Evolutionary conservation across 768 basidiomycete genomes (phyloP).

Genomic region (Tylopilus sp.): DNA sequence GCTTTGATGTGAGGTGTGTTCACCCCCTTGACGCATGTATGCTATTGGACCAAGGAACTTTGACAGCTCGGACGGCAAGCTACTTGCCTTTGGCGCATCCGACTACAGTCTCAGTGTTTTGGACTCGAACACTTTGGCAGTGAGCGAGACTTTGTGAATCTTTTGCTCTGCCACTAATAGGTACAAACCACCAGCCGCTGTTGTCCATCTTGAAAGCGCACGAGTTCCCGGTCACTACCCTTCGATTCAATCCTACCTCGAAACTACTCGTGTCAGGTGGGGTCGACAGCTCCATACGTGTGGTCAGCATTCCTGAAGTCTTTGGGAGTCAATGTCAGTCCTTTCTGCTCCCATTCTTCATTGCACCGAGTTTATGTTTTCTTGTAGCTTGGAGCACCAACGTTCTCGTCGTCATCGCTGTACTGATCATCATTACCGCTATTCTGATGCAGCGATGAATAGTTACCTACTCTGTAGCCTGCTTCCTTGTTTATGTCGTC

Average conservation of each 20-base stretch:
- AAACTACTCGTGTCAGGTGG: conserved; percentile 85
- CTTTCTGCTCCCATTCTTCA: conserved; percentile 19
- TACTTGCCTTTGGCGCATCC: conserved; percentile 83
- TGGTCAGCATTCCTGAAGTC: conserved; percentile 67
- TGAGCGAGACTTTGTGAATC: conserved; percentile 35
- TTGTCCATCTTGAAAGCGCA: conserved; percentile 89
- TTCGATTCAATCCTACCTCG: conserved; percentile 83
- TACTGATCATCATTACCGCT: conserved; percentile 43
- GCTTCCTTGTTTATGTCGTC: not conserved
- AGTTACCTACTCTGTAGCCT: not conserved
- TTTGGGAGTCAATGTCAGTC: conserved; percentile 52
- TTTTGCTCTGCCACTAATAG: not conserved
- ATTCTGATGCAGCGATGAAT: conserved; percentile 34
- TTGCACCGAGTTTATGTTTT: conserved; percentile 27
- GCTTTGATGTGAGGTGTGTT: conserved; percentile 81
- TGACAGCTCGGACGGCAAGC: conserved; percentile 70
- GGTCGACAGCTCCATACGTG: conserved; percentile 82
- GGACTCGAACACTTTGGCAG: conserved; percentile 73
- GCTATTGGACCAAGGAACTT: not conserved
- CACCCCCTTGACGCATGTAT: conserved; percentile 1
- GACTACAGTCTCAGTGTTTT: conserved; percentile 83
- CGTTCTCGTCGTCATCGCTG: conserved; percentile 39
- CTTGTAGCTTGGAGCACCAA: conserved; percentile 38
- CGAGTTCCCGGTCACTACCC: conserved; percentile 87
- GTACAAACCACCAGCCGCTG: conserved; percentile 57